Evolutionary conservation across 2,329 filamentous ascomycete genomes (phyloP), one percentile per base, ranked within the genome.

Genomic region (Penicillium sp.): DNA sequence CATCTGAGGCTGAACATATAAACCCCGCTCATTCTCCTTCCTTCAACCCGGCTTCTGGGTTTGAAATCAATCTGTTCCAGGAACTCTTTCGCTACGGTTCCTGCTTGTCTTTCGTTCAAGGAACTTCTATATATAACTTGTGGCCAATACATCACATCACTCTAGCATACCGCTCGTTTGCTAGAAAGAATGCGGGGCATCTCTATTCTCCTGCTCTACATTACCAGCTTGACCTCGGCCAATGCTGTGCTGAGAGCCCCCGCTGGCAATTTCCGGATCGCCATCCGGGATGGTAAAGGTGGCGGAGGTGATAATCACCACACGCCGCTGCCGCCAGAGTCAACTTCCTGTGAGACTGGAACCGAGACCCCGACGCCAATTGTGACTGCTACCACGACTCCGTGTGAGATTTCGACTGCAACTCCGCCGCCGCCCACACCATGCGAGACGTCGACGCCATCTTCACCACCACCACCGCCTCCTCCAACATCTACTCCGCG

Each of bases 61-160:
- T 17, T 34, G 30, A 32, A 35, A 43, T 31, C 20, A 32, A 41
- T 43, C 28, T 20, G 31, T 47, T 23, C 20, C 36, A 50, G 63
- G 65, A 67, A 67, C 68, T 72, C 69, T 56, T 62, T 73, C 68
- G 69, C 62, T 73, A 70, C 60, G 66, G 69, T 71, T 70, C 63
- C 58, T n/a, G 58, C 13, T 47, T 43, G 52, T 51, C 48, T 51
- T 59, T 64, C 50, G 43, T 56, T 50, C 41, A 21, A 39, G 33
- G 26, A 23, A 28, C 20, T 16, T 23, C 20, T 11, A 13, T 14
- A 33, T 33, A 35, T 11, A 41, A 29, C 32, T 13, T 38, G 21
- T 28, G 13, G 37, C 8, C 33, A 39, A n/a, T 32, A 14, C 4
- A 29, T 30, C 9, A 26, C 29, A 20, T 8, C 17, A 34, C 15